A percentile compares a stretch with the other conserved stretches of the same genome.
phyloP scores from a whole-genome alignment of 1,284 basidiomycete species.

The Cutaneotrichosporon sp. region DNA sequence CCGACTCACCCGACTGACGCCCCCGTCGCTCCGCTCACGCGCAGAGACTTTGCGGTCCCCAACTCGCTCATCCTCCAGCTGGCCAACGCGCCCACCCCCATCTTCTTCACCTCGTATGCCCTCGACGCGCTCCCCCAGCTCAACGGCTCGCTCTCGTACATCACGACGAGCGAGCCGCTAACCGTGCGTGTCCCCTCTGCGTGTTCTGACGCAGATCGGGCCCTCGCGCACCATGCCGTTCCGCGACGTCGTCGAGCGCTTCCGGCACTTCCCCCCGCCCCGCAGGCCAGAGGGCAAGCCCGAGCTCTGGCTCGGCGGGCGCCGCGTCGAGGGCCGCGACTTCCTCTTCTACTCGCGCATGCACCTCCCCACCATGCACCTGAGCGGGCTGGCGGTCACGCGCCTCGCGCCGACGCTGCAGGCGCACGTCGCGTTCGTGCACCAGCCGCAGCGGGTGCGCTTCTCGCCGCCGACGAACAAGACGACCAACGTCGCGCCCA shows the following conservation, averaged over 20 bases:
- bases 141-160: conserved; percentile 89
- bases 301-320: conserved; percentile 76
- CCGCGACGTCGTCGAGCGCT: conserved; percentile 83
- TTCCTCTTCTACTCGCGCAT: conserved; percentile 84
- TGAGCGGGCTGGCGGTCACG: conserved; percentile 87
- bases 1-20: background rate
- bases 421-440: conserved; percentile 50
- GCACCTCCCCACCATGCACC: conserved; percentile 81
- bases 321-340: conserved; percentile 67
- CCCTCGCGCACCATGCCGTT: conserved; percentile 73
- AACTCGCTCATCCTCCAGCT: conserved; percentile 62
- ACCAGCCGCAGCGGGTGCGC: conserved; percentile 37
- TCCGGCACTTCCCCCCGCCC: conserved; percentile 77
- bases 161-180: conserved; percentile 82
- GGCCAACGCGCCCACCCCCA: conserved; percentile 83
- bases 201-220: conserved; percentile 45
- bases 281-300: conserved; percentile 69
- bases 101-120: conserved; percentile 88
- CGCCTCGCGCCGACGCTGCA: conserved; percentile 61
- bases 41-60: conserved; percentile 46
- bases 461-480: conserved; percentile 57
- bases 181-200: conserved; percentile 52
- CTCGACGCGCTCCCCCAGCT: conserved; percentile 89
- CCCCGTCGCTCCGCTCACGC: conserved; percentile 8
- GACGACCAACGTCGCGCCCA: conserved; percentile 1